These are phyloP conservation scores for Coemansia reversa DNA, from an alignment of 192 early-diverging fungal species.

Conservation along the genomic window DNA sequence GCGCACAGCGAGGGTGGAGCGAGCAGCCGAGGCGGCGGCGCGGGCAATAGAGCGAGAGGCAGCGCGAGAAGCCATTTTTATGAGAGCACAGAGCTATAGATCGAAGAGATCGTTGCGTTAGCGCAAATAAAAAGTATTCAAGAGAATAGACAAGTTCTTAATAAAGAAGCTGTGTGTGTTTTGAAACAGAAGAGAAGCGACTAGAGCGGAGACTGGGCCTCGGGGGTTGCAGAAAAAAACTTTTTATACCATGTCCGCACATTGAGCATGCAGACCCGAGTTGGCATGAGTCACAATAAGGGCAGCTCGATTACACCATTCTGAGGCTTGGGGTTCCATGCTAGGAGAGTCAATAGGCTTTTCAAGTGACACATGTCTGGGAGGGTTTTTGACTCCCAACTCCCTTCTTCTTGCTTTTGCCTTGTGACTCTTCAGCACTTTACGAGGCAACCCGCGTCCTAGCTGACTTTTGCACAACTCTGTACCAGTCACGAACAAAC, in stretches of 20 bases:
- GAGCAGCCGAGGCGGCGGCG: conserved; percentile 39
- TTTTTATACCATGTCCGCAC: neutral
- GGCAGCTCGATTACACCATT: neutral
- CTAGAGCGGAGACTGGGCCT: neutral
- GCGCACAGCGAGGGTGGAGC: conserved; percentile 44
- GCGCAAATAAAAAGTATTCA: neutral
- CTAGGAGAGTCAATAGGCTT: neutral
- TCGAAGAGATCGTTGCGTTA: conserved; percentile 2
- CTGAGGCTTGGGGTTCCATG: too few species aligned
- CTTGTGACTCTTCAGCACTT: neutral
- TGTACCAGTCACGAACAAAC: neutral
- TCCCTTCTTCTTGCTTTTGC: neutral
- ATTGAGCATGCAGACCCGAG: neutral
- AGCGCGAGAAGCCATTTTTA: conserved; percentile 50
- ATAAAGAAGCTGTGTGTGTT: conserved; percentile 8
- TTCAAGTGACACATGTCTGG: neutral
- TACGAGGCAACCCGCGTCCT: neutral
- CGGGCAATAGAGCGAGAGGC: conserved; percentile 48
- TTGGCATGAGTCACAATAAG: conserved; percentile 1
- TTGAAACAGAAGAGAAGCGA: conserved; percentile 12
- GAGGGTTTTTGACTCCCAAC: neutral
- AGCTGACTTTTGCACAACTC: neutral
- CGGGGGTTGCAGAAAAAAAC: neutral
- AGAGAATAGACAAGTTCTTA: conserved; percentile 8
- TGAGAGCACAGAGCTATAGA: conserved; percentile 3